Percentiles rank a stretch among this genome's conserved stretches.
phyloP scores from a whole-genome alignment of 1,284 basidiomycete species.

The Xerocomus subilludens region DNA sequence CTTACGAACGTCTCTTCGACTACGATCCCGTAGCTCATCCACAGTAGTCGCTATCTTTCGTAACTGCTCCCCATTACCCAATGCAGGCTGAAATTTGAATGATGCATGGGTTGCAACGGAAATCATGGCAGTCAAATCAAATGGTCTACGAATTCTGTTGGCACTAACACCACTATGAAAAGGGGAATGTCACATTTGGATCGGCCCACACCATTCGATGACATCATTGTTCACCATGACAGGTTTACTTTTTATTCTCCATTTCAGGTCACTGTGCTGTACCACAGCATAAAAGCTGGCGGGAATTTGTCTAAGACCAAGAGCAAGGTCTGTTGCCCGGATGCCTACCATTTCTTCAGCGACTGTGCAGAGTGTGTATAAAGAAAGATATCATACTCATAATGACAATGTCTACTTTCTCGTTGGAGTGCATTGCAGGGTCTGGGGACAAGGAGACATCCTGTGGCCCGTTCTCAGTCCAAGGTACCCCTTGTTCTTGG shows the following conservation, averaged over 20 bases:
- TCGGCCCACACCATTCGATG: slow-evolving; percentile 13
- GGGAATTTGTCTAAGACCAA: too few relatives aligned
- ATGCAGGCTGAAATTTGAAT: slow-evolving; percentile 18
- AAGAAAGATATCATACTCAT: too few relatives aligned
- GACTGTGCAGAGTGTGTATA: too few relatives aligned
- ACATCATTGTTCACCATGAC: not conserved
- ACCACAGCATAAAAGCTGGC: not conserved
- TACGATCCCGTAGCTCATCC: slow-evolving; percentile 1
- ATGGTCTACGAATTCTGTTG: slow-evolving; percentile 3
- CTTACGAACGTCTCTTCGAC: not conserved
- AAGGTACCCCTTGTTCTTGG: too few relatives aligned
- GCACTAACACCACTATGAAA: too few relatives aligned
- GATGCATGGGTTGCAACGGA: slow-evolving; percentile 15
- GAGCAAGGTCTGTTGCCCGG: too few relatives aligned
- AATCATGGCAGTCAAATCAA: slow-evolving; percentile 5
- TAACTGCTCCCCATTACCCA: slow-evolving; percentile 1
- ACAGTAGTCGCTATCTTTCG: slow-evolving; percentile 4
- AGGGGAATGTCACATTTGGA: not conserved
- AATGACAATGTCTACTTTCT: too few relatives aligned
- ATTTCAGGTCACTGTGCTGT: not conserved
- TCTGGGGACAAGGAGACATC: too few relatives aligned
- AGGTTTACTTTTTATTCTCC: not conserved
- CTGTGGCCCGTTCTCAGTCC: too few relatives aligned
- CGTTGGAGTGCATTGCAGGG: too few relatives aligned
- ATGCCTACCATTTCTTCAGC: too few relatives aligned